Evolutionary conservation across 129 eudicot genomes (phyloP), one percentile per base, ranked within the genome.

Genomic region (Centrapalus pauciflorus): DNA sequence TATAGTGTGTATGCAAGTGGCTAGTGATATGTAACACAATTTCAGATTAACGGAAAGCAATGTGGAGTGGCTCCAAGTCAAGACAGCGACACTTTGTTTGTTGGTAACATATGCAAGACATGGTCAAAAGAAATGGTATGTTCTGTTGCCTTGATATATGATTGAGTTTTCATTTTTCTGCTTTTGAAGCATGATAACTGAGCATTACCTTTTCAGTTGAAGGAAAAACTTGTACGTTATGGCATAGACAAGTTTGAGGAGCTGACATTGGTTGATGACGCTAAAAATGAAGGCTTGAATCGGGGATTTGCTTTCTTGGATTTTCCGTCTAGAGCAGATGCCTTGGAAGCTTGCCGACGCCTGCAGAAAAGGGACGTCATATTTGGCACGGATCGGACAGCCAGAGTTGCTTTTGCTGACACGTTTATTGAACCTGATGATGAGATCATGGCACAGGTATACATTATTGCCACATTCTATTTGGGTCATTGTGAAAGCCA

Each of bases 31-130:
- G 7, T 55, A 37, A 57, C 21, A 2, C 21, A 26, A 56, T 66
- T 38, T 66, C 45, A 78, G 83, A 78, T 78, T 30, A 78, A 78
- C 19, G 83, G 83, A 61, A 78, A 78, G 62, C 83, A 78, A 78
- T 78, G 83, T 43, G 83, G 83, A 51, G 83, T 78, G 20, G 83
- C 83, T 61, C 83, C 83, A 25, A 78, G 83, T 72, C 83, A 78
- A 72, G 83, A 78, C 45, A 72, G 83, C 14, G 83, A 78, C 74
- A 78, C 83, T 21, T 72, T 78, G 66, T 78, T 72, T 66, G 78
- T 78, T 23, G 83, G 83, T 50, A 78, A 78, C 69, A 78, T 78
- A 11, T 72, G 83, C 83, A 78, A 73, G 61, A 25, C 83, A 59
- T 78, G 83, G 83, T 66, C 83, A 72, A 73, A 78, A 33, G 83